Evolutionary conservation across 352 stramenopile genomes (phyloP), one percentile per base, ranked within the genome.

Genomic region (Globisporangium paddicum): DNA sequence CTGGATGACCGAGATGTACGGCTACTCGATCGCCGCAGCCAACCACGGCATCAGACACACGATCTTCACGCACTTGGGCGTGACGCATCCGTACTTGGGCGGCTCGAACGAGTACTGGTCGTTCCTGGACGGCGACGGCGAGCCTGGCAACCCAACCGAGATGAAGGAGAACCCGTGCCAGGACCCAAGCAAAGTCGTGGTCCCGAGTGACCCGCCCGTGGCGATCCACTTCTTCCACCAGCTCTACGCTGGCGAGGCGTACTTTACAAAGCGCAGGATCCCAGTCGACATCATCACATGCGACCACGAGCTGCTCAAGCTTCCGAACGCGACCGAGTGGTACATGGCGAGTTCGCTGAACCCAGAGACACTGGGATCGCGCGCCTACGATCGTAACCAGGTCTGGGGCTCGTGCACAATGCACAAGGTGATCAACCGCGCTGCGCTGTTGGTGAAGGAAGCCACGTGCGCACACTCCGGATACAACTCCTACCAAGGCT

Each of bases 1-100:
- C 8, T 87, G 75, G 71, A 87, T 83, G 75, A 69, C 72, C 19
- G 77, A 87, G 61, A 87, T 85, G 77, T 78, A 75, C 42, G 77
- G 62, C 18, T 86, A 80, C 57, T 62, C 68, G 5, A 14, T 80
- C n/a, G 73, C 75, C 16, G 75, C 69, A 2, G 77, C 68, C 30
- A 81, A 84, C 52, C 66, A 84, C 32, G 65, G 60, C 26, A 80
- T 87, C 40, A 78, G 77, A 25, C 75, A 86, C 71, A 87, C 74
- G 45, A 60, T 81, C 18, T 40, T 86, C 32, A 69, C 69, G 2
- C 55, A 86, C 45, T 53, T 87, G 38, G 75, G 73, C 19, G 40
- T 69, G 13, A 86, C 68, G 26, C 69, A 82, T 26, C 77, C 77
- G 3, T 69, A 67, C 25, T 38, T 77, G 25, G 58, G 64, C 7